Evolutionary conservation across 1,284 basidiomycete species (phyloP).

Genomic region (Vanrija sp.): DNA sequence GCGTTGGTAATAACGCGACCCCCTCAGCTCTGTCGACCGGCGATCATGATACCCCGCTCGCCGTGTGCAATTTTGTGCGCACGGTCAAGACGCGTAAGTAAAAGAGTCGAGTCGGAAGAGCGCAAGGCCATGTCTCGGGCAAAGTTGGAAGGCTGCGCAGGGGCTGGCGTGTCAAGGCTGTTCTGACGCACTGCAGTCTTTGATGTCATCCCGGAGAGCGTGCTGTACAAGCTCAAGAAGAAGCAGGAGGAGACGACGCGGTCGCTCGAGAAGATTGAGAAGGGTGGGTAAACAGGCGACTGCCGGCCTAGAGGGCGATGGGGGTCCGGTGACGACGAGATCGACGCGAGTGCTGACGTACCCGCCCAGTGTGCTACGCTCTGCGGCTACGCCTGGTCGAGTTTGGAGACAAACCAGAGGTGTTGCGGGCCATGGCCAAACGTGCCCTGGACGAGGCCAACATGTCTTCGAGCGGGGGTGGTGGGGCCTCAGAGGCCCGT

Average conservation of each 20-base stretch:
- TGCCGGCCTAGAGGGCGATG: too few relatives aligned
- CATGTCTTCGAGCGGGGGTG: slow-evolving; percentile 13
- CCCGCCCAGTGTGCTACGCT: slow-evolving; percentile 44
- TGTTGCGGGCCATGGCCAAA: slow-evolving; percentile 44
- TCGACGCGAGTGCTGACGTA: neutral
- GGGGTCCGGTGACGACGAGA: too few relatives aligned
- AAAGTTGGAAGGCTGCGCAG: neutral
- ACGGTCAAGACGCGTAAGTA: slow-evolving; percentile 68
- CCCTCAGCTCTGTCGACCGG: slow-evolving; percentile 58
- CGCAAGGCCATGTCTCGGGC: neutral
- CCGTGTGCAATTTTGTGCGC: slow-evolving; percentile 72
- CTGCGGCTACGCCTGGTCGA: slow-evolving; percentile 44
- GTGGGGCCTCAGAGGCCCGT: slow-evolving; percentile 9
- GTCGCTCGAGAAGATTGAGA: slow-evolving; percentile 89
- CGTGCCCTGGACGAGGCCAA: slow-evolving; percentile 44
- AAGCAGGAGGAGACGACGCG: slow-evolving; percentile 82
- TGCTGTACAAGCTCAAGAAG: slow-evolving; percentile 60
- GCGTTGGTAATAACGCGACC: neutral
- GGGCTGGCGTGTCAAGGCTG: neutral
- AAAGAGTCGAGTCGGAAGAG: neutral
- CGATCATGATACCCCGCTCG: slow-evolving; percentile 63
- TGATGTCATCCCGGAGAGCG: slow-evolving; percentile 31
- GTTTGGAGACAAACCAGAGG: slow-evolving; percentile 47
- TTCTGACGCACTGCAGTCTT: slow-evolving; percentile 24
- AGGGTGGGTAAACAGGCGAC: slow-evolving; percentile 59